These are phyloP conservation scores for Murraya paniculata DNA, from an alignment of 345 rosid genomes.

Conservation along the genomic window DNA sequence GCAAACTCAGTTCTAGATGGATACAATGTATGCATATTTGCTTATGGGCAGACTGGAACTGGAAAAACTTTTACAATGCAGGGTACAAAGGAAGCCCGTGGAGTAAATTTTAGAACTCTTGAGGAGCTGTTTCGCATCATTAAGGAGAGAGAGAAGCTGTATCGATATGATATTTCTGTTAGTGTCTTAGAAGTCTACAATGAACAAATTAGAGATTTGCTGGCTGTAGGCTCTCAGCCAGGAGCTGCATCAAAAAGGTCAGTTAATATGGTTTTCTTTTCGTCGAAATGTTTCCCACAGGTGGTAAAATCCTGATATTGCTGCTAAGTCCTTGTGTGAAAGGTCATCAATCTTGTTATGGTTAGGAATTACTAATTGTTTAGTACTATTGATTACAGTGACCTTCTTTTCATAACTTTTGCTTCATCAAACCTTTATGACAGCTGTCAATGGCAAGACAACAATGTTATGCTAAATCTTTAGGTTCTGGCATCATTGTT, in stretches of 20 bases:
- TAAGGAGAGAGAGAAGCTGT: constrained; percentile 58
- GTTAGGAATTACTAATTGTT: neutral
- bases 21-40: constrained; percentile 89
- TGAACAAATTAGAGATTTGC: constrained; percentile 89
- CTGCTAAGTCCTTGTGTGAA: neutral
- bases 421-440: neutral
- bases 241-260: constrained; percentile 69
- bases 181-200: constrained; percentile 97
- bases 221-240: constrained; percentile 54
- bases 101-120: constrained; percentile 91
- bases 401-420: neutral
- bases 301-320: neutral
- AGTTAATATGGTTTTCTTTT: neutral
- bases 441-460: neutral
- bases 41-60: constrained; percentile 97
- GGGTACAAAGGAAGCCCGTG: constrained; percentile 81
- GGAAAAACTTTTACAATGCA: constrained; percentile 97
- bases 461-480: neutral
- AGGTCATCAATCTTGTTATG: neutral
- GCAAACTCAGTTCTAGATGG: constrained; percentile 94
- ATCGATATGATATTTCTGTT: constrained; percentile 72
- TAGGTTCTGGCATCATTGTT: neutral
- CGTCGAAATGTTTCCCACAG: neutral
- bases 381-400: neutral
- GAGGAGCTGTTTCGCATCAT: constrained; percentile 66